Conservation (phyloP, 2,329 filamentous ascomycete species). For the Fusarium neocosmosporiellum region DNA sequence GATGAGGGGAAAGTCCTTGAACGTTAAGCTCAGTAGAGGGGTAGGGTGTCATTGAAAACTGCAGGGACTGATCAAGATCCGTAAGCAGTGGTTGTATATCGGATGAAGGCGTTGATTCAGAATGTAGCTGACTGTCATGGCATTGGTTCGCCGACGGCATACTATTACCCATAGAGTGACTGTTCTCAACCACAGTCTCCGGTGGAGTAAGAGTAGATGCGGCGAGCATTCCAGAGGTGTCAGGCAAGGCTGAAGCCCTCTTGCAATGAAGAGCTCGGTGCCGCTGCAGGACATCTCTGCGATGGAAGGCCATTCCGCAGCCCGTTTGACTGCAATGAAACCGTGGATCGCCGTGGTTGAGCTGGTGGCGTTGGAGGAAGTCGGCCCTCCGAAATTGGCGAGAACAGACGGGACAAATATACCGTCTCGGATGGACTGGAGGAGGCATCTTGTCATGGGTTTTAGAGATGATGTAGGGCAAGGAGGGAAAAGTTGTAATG, state of each 20-base stretch:
- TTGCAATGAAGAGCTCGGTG: not conserved
- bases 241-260: not conserved
- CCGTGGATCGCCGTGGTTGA: not conserved
- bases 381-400: not conserved
- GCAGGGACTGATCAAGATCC: not conserved
- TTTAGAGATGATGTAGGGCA: not conserved
- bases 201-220: not conserved
- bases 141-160: not conserved
- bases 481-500: not conserved
- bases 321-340: not conserved
- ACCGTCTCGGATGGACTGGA: not conserved
- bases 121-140: not conserved
- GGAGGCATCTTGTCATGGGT: not conserved
- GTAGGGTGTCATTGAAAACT: not conserved
- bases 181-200: not conserved
- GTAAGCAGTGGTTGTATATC: not conserved
- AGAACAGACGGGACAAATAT: not conserved
- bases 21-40: not conserved
- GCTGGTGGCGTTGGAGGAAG: not conserved
- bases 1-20: not conserved
- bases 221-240: not conserved
- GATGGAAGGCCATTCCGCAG: not conserved
- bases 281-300: not conserved
- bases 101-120: not conserved
- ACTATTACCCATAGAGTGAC: not conserved